Percentiles rank a stretch among this genome's conserved stretches.
Evolutionary conservation across 2,329 filamentous ascomycete genomes (phyloP).

Genomic region (Aspergillus ibericus): DNA sequence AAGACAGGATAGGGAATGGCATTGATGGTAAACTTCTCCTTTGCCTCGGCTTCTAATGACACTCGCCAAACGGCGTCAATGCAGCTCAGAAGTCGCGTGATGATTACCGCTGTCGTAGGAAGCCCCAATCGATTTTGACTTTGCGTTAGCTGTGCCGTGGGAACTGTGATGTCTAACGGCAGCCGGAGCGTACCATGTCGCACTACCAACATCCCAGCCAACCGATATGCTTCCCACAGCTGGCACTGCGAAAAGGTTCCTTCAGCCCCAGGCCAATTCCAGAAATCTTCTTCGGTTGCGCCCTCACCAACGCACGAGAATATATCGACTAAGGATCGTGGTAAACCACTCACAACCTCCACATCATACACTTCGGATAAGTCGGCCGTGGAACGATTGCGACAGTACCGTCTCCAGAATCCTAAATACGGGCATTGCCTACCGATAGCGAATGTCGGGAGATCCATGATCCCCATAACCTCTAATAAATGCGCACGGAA

Average conservation of each 20-base stretch:
- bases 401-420: constrained; percentile 31
- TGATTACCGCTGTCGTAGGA: constrained; percentile 17
- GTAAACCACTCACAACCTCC: constrained; percentile 32
- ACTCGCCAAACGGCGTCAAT: constrained; percentile 28
- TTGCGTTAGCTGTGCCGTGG: not conserved
- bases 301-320: constrained; percentile 26
- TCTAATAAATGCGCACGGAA: constrained; percentile 30
- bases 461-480: constrained; percentile 35
- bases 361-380: constrained; percentile 4
- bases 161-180: not conserved
- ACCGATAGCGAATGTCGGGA: constrained; percentile 28
- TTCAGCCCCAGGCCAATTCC: constrained; percentile 29
- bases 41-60: constrained; percentile 14
- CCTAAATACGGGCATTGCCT: constrained; percentile 25
- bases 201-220: constrained; percentile 28
- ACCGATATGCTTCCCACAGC: constrained; percentile 31
- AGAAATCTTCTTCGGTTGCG: constrained; percentile 28
- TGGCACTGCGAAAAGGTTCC: constrained; percentile 30
- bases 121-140: constrained; percentile 3
- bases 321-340: constrained; percentile 28
- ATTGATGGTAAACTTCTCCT: constrained; percentile 24
- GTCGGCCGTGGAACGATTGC: constrained; percentile 4
- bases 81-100: constrained; percentile 25
- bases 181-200: constrained; percentile 12
- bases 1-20: constrained; percentile 27